Percentiles rank a stretch among this genome's conserved stretches.
phyloP scores from a whole-genome alignment of 1,284 basidiomycete species.

The Apiotrichum akiyoshidainum region DNA sequence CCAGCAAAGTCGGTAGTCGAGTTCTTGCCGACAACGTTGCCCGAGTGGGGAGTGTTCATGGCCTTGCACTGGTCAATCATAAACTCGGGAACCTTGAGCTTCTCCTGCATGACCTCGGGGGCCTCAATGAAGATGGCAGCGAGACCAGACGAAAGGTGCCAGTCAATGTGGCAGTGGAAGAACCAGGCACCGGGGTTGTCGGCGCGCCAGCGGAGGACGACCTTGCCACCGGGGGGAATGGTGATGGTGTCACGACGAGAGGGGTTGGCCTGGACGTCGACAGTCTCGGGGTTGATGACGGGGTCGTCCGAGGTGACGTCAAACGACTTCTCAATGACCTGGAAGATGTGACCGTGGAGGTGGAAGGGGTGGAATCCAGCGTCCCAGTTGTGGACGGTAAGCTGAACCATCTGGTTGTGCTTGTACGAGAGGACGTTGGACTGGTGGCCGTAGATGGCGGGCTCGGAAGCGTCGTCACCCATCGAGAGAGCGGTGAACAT shows the following conservation, averaged over 20 bases:
- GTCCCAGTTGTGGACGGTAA: constrained; percentile 76
- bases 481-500: constrained; percentile 72
- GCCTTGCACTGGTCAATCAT: constrained; percentile 66
- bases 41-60: constrained; percentile 60
- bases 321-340: constrained; percentile 67
- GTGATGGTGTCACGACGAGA: constrained; percentile 68
- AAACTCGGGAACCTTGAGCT: constrained; percentile 33
- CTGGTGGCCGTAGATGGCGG: constrained; percentile 68
- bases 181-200: constrained; percentile 58
- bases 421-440: constrained; percentile 69
- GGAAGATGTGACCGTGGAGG: constrained; percentile 64
- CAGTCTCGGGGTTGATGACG: constrained; percentile 71
- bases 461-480: constrained; percentile 65
- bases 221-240: constrained; percentile 52
- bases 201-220: constrained; percentile 52
- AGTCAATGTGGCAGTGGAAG: constrained; percentile 52
- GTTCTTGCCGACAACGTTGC: constrained; percentile 59
- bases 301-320: constrained; percentile 76
- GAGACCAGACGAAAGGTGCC: constrained; percentile 49
- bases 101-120: constrained; percentile 45
- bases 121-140: constrained; percentile 52
- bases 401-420: constrained; percentile 71
- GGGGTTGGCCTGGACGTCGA: constrained; percentile 74
- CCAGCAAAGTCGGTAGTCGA: constrained; percentile 47
- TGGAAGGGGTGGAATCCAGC: constrained; percentile 54